These are phyloP conservation scores for Leptodontidium sp. DNA, from an alignment of 2,329 filamentous ascomycete genomes.

Conservation along the genomic window DNA sequence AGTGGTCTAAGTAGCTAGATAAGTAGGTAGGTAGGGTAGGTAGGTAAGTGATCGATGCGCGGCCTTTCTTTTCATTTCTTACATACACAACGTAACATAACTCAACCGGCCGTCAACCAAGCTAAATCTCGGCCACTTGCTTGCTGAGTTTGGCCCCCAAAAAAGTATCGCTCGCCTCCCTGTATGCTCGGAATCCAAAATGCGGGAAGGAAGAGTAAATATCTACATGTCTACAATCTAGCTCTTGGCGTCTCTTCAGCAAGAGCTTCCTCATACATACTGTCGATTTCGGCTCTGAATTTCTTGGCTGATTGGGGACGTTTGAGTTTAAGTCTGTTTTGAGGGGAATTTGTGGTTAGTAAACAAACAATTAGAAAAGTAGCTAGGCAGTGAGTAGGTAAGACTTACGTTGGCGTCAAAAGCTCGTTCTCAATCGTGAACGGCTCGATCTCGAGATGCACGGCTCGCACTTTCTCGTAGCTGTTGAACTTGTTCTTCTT, in stretches of 20 bases:
- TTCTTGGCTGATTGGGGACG: conserved; percentile 70
- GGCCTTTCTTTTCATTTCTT: no score
- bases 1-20: no score
- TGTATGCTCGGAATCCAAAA: no score
- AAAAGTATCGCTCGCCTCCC: no score
- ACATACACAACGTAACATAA: neutral
- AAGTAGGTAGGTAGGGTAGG: no score
- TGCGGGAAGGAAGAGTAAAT: no score
- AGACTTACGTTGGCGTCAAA: conserved; percentile 81
- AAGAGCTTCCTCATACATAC: conserved; percentile 46
- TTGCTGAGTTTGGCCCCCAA: no score
- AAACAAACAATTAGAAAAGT: neutral
- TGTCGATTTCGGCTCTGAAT: conserved; percentile 44
- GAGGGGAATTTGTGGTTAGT: neutral
- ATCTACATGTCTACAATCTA: conserved; percentile 53
- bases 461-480: conserved; percentile 83
- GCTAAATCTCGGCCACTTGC: no score
- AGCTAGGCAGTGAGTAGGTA: neutral
- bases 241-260: conserved; percentile 50
- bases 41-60: no score
- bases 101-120: no score
- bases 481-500: conserved; percentile 89
- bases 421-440: conserved; percentile 95
- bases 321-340: conserved; percentile 72
- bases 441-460: conserved; percentile 82